Conservation (phyloP, 2,329 filamentous ascomycete genomes). For the Ophiocordyceps camponoti-floridani region DNA sequence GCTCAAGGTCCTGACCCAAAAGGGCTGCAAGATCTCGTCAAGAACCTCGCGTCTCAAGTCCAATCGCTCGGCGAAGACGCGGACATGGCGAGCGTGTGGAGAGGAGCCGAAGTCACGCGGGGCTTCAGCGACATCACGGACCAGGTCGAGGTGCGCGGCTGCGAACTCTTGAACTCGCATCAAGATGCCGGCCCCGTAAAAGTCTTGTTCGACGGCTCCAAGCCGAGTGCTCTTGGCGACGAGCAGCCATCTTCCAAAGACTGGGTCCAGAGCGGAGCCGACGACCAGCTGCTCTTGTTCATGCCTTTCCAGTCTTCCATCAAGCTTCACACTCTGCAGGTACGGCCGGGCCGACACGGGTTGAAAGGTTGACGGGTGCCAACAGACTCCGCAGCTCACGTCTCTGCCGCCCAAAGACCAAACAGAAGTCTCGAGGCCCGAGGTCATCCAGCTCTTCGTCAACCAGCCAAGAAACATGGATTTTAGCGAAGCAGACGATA, state of each 20-base stretch:
- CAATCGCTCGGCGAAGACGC: slow-evolving; percentile 30
- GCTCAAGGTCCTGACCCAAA: slow-evolving; percentile 57
- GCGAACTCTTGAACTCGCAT: slow-evolving; percentile 80
- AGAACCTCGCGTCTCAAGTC: slow-evolving; percentile 52
- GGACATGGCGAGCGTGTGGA: slow-evolving; percentile 40
- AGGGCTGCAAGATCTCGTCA: slow-evolving; percentile 52
- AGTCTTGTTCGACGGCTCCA: slow-evolving; percentile 50
- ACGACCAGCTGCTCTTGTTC: slow-evolving; percentile 90
- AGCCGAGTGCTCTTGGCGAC: slow-evolving; percentile 46
- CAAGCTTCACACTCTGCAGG: slow-evolving; percentile 73
- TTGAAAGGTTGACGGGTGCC: slow-evolving; percentile 2
- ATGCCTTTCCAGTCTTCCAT: slow-evolving; percentile 74
- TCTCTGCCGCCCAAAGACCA: slow-evolving; percentile 55
- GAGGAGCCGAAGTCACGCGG: slow-evolving; percentile 55
- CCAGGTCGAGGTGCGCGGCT: slow-evolving; percentile 57
- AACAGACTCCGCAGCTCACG: slow-evolving; percentile 47
- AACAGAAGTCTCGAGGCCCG: slow-evolving; percentile 64
- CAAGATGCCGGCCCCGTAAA: slow-evolving; percentile 55
- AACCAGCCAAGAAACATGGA: slow-evolving; percentile 83
- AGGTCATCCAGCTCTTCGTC: slow-evolving; percentile 67
- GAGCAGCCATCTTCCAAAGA: slow-evolving; percentile 42
- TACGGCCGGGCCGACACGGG: slow-evolving; percentile 12
- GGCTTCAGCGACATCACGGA: slow-evolving; percentile 74
- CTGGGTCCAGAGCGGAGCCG: slow-evolving; percentile 91
- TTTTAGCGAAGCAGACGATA: slow-evolving; percentile 87